Evolutionary conservation across 2,329 filamentous ascomycete genomes (phyloP), one percentile per base, ranked within the genome.

Genomic region (Dendrostoma leiphaemia): DNA sequence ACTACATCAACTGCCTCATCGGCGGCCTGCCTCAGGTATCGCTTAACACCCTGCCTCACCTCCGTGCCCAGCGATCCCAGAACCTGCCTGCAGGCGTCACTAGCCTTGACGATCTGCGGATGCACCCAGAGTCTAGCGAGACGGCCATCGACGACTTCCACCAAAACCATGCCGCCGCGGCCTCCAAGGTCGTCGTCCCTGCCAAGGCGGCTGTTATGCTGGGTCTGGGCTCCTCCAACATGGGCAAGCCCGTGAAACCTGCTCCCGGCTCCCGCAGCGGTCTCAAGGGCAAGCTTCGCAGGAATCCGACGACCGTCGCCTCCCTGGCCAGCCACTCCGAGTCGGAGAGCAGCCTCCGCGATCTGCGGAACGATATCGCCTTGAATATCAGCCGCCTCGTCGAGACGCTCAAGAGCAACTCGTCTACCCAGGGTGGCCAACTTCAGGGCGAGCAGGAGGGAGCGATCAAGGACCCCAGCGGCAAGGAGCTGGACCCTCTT

Each of bases 171-270:
- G 64, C 62, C 1, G 56, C 68, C 9, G 38, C 21, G 15, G 28
- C 50, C n/a, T 37, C 53, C 10, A 35, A 26, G 19, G 37, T 31
- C 15, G 67, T 70, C 19, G 74, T 80, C 38, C 77, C 77, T n/a
- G 73, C 71, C 54, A 83, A 83, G 63, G 80, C 80, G 0, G 78
- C 78, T 0, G 73, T 68, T 4, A 63, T 83, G 0, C 73, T 83
- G 1, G 80, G 80, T 1, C 69, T 83, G 15, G 66, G 69, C 3
- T 59, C 62, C 3, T 58, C 62, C 21, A 59, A 65, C 45, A 48
- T 49, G 58, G 56, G 47, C 51, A 57, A 50, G 29, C 59, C 61
- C 28, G 52, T 49, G 5, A 52, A 53, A 7, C 54, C 56, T 23
- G 43, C 26, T 10, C 37, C 48, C 3, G 48, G 48, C 37, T 32